phyloP scores from a whole-genome alignment of 2,329 filamentous ascomycete genomes.

The Alternaria conjuncta region DNA sequence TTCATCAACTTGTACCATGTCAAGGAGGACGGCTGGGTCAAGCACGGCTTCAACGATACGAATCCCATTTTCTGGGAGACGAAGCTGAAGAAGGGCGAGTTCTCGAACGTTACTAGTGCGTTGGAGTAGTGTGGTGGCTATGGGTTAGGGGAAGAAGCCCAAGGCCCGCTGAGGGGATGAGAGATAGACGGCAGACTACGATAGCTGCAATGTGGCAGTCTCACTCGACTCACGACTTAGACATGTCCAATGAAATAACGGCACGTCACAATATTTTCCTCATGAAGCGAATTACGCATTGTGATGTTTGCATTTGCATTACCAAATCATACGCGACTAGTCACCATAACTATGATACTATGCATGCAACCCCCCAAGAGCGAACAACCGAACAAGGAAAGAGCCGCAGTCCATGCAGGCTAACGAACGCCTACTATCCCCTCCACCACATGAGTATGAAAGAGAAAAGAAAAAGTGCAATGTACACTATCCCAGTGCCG shows the following conservation, averaged over 20 bases:
- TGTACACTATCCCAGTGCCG: constrained; percentile 34
- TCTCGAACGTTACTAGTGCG: constrained; percentile 88
- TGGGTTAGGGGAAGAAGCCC: too few relatives aligned
- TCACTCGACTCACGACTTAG: constrained; percentile 9
- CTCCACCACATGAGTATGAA: neutral
- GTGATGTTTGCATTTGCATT: neutral
- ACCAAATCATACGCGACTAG: neutral
- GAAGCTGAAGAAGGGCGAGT: constrained; percentile 98
- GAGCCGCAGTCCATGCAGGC: constrained; percentile 1
- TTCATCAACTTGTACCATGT: constrained; percentile 99
- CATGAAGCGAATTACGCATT: too few relatives aligned
- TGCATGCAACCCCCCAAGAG: neutral
- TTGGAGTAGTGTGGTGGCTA: constrained; percentile 58
- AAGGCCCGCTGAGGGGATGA: too few relatives aligned
- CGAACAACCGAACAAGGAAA: neutral
- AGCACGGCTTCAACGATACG: constrained; percentile 97
- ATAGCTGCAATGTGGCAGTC: neutral
- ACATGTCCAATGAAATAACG: constrained; percentile 15
- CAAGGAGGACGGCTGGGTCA: constrained; percentile 98
- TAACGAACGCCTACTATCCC: constrained; percentile 5
- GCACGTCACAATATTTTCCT: neutral
- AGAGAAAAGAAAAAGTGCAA: constrained; percentile 11
- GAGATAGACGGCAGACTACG: too few relatives aligned
- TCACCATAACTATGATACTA: neutral
- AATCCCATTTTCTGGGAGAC: constrained; percentile 99